Percentiles rank a stretch among this genome's conserved stretches.
phyloP scores from a whole-genome alignment of 179 eudicot species.

The Spinacia oleracea region DNA sequence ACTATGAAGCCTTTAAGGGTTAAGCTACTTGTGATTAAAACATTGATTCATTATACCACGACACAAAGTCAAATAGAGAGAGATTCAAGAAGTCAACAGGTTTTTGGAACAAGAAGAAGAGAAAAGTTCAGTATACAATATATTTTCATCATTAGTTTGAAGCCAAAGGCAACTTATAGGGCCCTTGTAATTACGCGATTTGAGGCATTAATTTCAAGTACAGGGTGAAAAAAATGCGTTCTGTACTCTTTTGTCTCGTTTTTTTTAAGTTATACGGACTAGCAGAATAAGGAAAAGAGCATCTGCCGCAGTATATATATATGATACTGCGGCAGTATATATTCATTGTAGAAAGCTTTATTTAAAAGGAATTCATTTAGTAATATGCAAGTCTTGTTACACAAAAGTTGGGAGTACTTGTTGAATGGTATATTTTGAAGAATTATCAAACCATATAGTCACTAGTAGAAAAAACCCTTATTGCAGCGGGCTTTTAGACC shows the following conservation, averaged over 20 bases:
- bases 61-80: slow-evolving; percentile 18
- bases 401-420: slow-evolving; percentile 19
- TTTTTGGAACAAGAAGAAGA: slow-evolving; percentile 38
- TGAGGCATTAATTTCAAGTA: slow-evolving; percentile 34
- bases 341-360: slow-evolving; percentile 33
- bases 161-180: slow-evolving; percentile 46
- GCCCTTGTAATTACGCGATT: slow-evolving; percentile 55
- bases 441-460: not conserved
- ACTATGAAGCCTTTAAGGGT: not conserved
- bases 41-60: slow-evolving; percentile 35
- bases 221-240: slow-evolving; percentile 33
- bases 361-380: slow-evolving; percentile 23
- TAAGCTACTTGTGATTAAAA: slow-evolving; percentile 34
- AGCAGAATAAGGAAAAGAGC: slow-evolving; percentile 21
- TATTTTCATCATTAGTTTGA: slow-evolving; percentile 11
- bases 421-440: slow-evolving; percentile 14
- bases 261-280: slow-evolving; percentile 37
- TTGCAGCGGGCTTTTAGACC: no score
- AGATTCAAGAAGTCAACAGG: slow-evolving; percentile 30
- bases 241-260: slow-evolving; percentile 35
- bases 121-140: slow-evolving; percentile 10
- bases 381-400: slow-evolving; percentile 20
- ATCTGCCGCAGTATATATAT: slow-evolving; percentile 16
- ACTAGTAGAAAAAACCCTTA: no score
- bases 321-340: slow-evolving; percentile 7